Percentiles rank a stretch among this genome's conserved stretches.
Evolutionary conservation across 441 rosid genomes (phyloP).

Genomic region (Aquilaria agallochum): DNA sequence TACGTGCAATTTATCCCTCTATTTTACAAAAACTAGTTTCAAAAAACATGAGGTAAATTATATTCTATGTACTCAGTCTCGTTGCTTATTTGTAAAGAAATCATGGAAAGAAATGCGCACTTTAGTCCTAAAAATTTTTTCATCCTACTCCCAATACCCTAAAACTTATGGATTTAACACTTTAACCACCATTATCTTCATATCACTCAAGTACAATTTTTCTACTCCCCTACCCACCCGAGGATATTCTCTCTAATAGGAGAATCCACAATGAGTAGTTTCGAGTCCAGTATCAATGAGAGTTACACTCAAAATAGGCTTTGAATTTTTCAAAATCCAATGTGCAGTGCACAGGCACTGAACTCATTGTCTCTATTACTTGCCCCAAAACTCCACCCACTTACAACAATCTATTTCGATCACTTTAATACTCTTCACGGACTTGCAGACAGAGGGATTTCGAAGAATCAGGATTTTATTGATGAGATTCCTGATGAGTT

Average conservation of each 20-base stretch:
- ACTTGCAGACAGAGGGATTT: constrained; percentile 21
- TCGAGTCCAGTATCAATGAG: constrained; percentile 60
- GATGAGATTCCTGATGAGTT: constrained; percentile 64
- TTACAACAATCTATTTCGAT: constrained; percentile 64
- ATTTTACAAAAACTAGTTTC: no score
- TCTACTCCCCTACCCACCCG: constrained; percentile 16
- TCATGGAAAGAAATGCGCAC: no score
- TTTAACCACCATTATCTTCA: no score
- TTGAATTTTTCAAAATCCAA: constrained; percentile 65
- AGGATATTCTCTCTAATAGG: constrained; percentile 51
- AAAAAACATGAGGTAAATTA: no score
- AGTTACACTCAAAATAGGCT: constrained; percentile 54
- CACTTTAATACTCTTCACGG: constrained; percentile 43
- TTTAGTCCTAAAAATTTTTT: no score
- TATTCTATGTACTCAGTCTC: no score
- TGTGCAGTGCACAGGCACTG: constrained; percentile 78
- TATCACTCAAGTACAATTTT: no score
- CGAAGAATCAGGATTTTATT: constrained; percentile 26
- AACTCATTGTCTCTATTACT: constrained; percentile 60
- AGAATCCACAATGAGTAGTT: constrained; percentile 64
- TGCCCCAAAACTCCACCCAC: constrained; percentile 59
- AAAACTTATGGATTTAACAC: no score
- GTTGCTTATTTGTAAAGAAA: no score
- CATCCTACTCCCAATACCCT: no score
- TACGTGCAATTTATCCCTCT: no score